Base-by-base conservation (phyloP, 306 rosid species). In the Cucumis melo region DNA sequence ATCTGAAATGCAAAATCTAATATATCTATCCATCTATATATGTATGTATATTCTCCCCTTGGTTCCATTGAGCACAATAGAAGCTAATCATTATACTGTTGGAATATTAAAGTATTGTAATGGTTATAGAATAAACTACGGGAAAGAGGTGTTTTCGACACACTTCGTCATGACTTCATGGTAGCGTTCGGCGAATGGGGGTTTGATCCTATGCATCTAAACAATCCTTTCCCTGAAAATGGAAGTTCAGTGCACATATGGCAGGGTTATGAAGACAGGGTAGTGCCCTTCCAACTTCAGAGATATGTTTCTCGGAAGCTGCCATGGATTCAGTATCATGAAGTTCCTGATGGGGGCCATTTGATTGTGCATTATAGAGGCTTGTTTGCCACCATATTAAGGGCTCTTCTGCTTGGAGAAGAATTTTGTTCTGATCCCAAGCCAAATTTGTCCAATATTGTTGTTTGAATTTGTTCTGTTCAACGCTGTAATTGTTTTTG, bases 251-350 rank as follows among this genome's bases (percentile, higher is more conserved):
- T 88, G 50, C 98, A 93, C 81, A 87, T 93, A 59, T 91, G 97
- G 97, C 97, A 93, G 71, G 98, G 98, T 12, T 90, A 81, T 61
- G 98, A 93, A 80, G 98, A 93, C 57, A 88, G 87, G 78, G 91
- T 93, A 19, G 97, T 93, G 76, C 97, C 98, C 27, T 80, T 87
- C 74, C 74, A 88, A 79, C 84, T 91, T 58, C 97, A 93, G 54
- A 90, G 96, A 81, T 87, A 80, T 76, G 77, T 91, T 67, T 79
- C 89, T 27, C 80, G 65, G 78, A 91, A 87, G 86, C 85, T 93
- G 11, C 93, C 92, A 0, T 93, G 98, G 98, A 87, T 91, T 27
- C 79, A 75, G 66, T 93, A 93, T 67, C 94, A 93, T 82, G 97
- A 93, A 80, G 96, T 93, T 83, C 82, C 88, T 50, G 90, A 91